Percentiles rank a stretch among this genome's conserved stretches.
These are phyloP conservation scores for Scedosporium aurantiacum DNA, from an alignment of 2,329 filamentous ascomycete genomes.

Conservation along the genomic window DNA sequence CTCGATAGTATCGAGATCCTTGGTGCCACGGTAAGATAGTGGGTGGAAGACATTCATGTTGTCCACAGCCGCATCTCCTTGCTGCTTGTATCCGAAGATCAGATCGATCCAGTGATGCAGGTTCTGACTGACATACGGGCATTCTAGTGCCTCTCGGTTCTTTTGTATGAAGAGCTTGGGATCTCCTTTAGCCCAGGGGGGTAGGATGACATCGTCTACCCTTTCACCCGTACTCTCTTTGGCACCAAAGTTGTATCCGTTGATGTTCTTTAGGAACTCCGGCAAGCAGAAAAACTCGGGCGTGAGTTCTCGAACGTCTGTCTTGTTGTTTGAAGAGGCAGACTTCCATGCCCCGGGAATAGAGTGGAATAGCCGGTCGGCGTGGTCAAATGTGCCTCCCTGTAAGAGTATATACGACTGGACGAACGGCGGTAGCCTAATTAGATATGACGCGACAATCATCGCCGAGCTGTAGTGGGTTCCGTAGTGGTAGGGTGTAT, in stretches of 20 bases:
- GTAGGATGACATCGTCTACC: slow-evolving; percentile 81
- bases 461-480: slow-evolving; percentile 98
- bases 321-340: slow-evolving; percentile 79
- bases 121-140: slow-evolving; percentile 79
- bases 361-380: slow-evolving; percentile 89
- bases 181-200: slow-evolving; percentile 93
- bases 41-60: slow-evolving; percentile 93
- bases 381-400: slow-evolving; percentile 92
- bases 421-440: slow-evolving; percentile 89
- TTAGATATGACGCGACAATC: slow-evolving; percentile 95
- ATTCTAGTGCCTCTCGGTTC: slow-evolving; percentile 90
- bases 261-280: slow-evolving; percentile 88
- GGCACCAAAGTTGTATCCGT: slow-evolving; percentile 85
- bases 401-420: slow-evolving; percentile 91
- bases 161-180: slow-evolving; percentile 92
- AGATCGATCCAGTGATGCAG: slow-evolving; percentile 94
- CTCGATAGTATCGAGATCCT: slow-evolving; percentile 80
- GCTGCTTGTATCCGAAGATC: slow-evolving; percentile 88
- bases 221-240: slow-evolving; percentile 68
- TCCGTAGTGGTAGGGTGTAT: slow-evolving; percentile 90
- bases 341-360: slow-evolving; percentile 86
- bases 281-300: slow-evolving; percentile 97
- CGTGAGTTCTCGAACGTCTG: slow-evolving; percentile 86
- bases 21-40: slow-evolving; percentile 87
- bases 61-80: slow-evolving; percentile 83